Evolutionary conservation across 805 yeast species (phyloP).

Genomic region (Monosporozyma aerobia): DNA sequence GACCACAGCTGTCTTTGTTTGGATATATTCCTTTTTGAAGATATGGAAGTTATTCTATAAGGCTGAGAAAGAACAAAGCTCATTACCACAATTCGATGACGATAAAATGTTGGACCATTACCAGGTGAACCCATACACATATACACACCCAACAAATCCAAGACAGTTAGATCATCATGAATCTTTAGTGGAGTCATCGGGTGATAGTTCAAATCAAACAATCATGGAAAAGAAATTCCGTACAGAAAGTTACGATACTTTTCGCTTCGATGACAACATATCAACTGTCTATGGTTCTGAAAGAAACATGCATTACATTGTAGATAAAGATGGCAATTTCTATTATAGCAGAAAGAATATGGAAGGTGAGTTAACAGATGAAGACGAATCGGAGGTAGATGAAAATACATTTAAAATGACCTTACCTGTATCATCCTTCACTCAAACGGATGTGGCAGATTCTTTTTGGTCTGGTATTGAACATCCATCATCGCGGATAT

Average conservation of each 20-base stretch:
- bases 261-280: constrained; percentile 5
- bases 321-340: constrained; percentile 20
- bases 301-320: constrained; percentile 17
- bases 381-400: not conserved
- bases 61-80: not conserved
- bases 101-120: not conserved
- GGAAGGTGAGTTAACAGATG: not conserved
- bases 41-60: not conserved
- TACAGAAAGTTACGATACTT: constrained; percentile 5
- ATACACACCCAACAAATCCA: not conserved
- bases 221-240: not conserved
- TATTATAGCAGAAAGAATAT: constrained; percentile 13
- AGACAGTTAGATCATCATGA: not conserved
- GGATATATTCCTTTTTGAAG: constrained; percentile 3
- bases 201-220: not conserved
- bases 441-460: not conserved
- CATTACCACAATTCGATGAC: not conserved
- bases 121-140: constrained; percentile 1
- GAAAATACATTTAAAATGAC: not conserved
- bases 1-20: constrained; percentile 1
- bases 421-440: not conserved
- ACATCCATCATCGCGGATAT: not conserved
- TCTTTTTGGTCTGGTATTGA: not conserved
- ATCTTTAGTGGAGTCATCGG: not conserved
- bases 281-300: constrained; percentile 12